Conservation (phyloP, 108 stramenopile genomes). For the Pseudonitzschia pungens region DNA sequence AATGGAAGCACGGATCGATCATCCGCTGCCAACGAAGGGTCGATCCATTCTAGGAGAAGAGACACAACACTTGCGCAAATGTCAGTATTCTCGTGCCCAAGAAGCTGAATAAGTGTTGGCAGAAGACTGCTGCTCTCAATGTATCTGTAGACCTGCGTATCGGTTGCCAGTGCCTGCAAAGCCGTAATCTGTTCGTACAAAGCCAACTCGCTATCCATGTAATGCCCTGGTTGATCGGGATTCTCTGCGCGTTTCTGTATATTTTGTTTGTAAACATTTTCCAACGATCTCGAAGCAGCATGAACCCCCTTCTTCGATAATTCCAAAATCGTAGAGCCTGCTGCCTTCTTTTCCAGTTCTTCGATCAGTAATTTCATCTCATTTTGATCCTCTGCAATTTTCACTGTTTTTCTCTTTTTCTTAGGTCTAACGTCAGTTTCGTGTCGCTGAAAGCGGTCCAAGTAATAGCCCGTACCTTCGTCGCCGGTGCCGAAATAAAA, state of each 20-base stretch:
- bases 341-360: conserved; percentile 55
- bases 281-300: conserved; percentile 40
- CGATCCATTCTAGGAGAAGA: conserved; percentile 69
- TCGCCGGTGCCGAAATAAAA: conserved; percentile 66
- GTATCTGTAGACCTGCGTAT: conserved; percentile 41
- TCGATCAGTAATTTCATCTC: conserved; percentile 56
- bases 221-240: conserved; percentile 52
- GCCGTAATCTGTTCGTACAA: conserved; percentile 62
- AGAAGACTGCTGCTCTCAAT: conserved; percentile 33
- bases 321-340: conserved; percentile 42
- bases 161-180: conserved; percentile 50
- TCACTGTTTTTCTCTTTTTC: conserved; percentile 26
- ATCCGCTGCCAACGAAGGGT: conserved; percentile 46
- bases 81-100: conserved; percentile 71
- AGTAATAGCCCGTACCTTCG: conserved; percentile 70
- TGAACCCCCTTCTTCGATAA: conserved; percentile 50
- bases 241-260: conserved; percentile 48
- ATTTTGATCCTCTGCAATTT: conserved; percentile 51
- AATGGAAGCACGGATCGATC: conserved; percentile 10
- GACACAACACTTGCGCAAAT: conserved; percentile 54
- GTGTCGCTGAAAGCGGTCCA: conserved; percentile 33
- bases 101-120: conserved; percentile 36
- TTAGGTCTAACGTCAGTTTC: neutral
- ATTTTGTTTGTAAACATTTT: conserved; percentile 47
- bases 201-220: conserved; percentile 71